Conservation (phyloP, 768 basidiomycete species). For the Melanogaster broomeanus region DNA sequence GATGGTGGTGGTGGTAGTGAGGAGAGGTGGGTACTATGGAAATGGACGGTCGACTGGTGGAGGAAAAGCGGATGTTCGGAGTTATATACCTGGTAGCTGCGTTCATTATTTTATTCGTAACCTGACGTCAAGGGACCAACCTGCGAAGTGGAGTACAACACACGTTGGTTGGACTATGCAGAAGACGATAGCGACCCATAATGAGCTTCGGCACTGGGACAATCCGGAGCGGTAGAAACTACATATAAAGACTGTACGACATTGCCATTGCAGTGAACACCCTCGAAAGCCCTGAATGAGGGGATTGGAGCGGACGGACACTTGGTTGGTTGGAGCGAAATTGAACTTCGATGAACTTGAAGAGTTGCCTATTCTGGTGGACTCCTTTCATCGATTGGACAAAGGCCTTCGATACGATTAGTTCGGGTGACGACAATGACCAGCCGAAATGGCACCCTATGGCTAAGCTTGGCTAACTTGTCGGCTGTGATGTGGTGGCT, state of each 20-base stretch:
- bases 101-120: constrained; percentile 5
- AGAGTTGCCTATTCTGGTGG: constrained; percentile 8
- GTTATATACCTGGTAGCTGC: constrained; percentile 26
- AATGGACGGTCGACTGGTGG: background rate
- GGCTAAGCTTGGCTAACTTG: too few species aligned
- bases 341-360: constrained; percentile 3
- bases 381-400: background rate
- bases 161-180: constrained; percentile 6
- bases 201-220: too few species aligned
- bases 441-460: background rate
- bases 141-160: background rate
- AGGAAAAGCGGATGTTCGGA: background rate
- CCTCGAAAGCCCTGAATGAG: background rate
- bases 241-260: background rate
- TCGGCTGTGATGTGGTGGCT: background rate
- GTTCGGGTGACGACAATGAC: background rate
- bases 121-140: constrained; percentile 33
- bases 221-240: too few species aligned
- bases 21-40: background rate
- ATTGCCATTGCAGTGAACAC: background rate
- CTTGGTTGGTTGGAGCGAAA: too few species aligned
- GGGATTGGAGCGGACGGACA: too few species aligned
- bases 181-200: background rate
- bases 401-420: background rate
- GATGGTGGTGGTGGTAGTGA: constrained; percentile 2